These are phyloP conservation scores for Blastocystis sp. DNA, from an alignment of 352 stramenopile species.

Conservation along the genomic window DNA sequence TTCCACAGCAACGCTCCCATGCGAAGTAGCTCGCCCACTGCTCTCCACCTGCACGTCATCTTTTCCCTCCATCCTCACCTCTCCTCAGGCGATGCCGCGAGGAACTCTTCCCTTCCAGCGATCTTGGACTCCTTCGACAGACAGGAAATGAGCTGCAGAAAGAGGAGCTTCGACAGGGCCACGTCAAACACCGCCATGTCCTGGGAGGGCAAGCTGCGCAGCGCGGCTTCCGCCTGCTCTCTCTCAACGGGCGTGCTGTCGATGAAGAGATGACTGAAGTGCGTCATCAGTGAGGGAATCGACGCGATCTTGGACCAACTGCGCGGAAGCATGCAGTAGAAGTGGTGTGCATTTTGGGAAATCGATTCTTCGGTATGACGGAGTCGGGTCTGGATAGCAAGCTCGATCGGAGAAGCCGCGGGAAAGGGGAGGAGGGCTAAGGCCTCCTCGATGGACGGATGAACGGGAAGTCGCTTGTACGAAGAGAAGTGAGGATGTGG, in stretches of 20 bases:
- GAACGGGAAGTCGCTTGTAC: neutral
- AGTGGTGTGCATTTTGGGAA: neutral
- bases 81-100: neutral
- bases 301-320: neutral
- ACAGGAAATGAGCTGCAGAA: slow-evolving; percentile 20
- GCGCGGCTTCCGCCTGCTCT: neutral
- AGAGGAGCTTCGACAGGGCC: slow-evolving; percentile 12
- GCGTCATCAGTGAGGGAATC: neutral
- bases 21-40: neutral
- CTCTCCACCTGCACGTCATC: neutral
- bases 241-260: neutral
- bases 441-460: slow-evolving; percentile 18
- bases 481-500: slow-evolving; percentile 18
- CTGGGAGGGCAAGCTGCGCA: neutral
- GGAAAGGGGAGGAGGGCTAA: neutral
- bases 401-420: neutral
- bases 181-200: neutral
- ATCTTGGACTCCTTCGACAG: neutral
- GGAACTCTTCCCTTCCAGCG: slow-evolving; percentile 5
- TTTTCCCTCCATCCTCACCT: neutral
- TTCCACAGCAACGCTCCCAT: slow-evolving; percentile 42
- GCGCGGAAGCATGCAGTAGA: neutral
- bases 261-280: slow-evolving; percentile 2
- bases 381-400: neutral
- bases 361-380: neutral